These are phyloP conservation scores for Fusarium succisae DNA, from an alignment of 2,329 filamentous ascomycete genomes.

Conservation along the genomic window DNA sequence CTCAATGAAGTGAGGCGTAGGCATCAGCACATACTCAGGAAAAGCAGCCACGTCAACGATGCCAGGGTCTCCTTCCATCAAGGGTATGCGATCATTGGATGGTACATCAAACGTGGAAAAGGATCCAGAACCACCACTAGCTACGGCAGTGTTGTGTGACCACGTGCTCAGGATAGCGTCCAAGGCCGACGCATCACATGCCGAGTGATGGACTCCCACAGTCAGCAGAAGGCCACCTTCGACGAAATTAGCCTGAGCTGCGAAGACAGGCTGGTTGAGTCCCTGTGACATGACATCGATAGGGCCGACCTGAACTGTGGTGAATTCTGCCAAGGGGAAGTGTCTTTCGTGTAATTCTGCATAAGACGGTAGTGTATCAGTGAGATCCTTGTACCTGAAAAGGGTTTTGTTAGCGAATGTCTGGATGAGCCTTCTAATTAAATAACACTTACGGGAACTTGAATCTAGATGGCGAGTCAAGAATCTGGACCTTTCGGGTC, in stretches of 20 bases:
- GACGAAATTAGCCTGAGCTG: background rate
- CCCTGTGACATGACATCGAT: background rate
- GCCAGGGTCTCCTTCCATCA: background rate
- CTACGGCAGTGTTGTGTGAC: background rate
- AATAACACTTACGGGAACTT: background rate
- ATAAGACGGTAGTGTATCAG: background rate
- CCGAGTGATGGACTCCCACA: background rate
- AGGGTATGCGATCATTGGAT: background rate
- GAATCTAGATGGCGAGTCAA: background rate
- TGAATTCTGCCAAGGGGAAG: background rate
- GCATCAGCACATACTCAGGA: background rate
- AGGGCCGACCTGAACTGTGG: background rate
- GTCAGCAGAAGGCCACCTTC: background rate
- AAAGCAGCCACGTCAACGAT: background rate
- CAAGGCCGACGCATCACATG: background rate
- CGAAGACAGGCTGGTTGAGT: background rate
- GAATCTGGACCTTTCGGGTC: background rate
- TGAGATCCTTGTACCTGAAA: background rate
- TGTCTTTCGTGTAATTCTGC: background rate
- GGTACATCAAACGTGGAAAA: background rate
- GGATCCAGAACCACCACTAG: background rate
- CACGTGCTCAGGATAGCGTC: background rate
- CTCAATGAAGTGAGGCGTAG: background rate
- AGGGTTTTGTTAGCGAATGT: background rate
- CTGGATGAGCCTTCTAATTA: fast-evolving